Percentiles rank a stretch among this genome's conserved stretches.
Conservation (phyloP, 139 green algal species). For the Chlamydomonas sphaeroides region DNA sequence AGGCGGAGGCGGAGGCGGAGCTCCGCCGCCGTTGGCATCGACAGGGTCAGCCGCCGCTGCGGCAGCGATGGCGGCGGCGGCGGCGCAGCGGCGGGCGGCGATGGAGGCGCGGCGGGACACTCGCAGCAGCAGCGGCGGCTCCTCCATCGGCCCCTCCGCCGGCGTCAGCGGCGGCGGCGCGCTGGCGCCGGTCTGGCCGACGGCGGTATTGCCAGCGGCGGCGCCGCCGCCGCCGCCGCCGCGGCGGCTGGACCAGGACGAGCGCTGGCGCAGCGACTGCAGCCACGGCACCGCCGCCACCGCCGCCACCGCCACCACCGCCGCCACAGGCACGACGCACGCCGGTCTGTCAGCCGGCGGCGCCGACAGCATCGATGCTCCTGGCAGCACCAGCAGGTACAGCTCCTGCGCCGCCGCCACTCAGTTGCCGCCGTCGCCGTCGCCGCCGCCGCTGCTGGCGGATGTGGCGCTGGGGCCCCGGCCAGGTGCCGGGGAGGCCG, state of each 20-base stretch:
- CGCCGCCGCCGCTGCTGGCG: too few species aligned
- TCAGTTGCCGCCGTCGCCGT: too few species aligned
- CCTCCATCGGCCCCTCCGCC: neutral
- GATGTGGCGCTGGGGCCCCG: too few species aligned
- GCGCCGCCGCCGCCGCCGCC: neutral
- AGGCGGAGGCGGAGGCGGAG: too few species aligned
- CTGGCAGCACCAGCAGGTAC: neutral
- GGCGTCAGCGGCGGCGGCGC: constrained; percentile 3
- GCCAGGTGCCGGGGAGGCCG: too few species aligned
- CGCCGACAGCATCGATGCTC: neutral
- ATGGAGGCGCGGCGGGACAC: too few species aligned
- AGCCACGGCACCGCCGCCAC: neutral
- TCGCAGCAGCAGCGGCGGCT: neutral
- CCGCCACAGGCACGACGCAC: neutral
- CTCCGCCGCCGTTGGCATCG: too few species aligned
- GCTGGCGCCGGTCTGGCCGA: neutral
- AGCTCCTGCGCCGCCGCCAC: too few species aligned
- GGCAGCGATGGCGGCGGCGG: neutral
- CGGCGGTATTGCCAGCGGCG: neutral
- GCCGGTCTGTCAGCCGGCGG: neutral
- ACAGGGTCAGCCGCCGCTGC: too few species aligned
- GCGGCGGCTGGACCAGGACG: neutral
- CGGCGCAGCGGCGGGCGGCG: neutral
- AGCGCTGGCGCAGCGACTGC: neutral
- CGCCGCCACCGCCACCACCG: neutral